A percentile compares a stretch with the other conserved stretches of the same genome.
Conservation (phyloP, 1,139 yeast genomes). For the Citeromyces hawaiiensis region DNA sequence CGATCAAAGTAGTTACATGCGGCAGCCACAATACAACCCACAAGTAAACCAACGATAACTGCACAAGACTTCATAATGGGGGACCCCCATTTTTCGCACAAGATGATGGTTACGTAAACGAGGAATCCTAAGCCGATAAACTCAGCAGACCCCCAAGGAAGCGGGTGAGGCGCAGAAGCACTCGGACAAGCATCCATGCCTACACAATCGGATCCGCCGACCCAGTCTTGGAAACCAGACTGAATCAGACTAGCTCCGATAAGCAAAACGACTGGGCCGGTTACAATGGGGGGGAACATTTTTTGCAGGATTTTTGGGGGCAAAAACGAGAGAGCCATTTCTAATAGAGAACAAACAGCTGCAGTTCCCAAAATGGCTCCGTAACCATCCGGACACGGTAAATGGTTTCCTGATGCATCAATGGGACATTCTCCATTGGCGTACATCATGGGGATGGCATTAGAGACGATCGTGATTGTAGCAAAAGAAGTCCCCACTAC, state of each 20-base stretch:
- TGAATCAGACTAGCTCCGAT: conserved; percentile 61
- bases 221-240: conserved; percentile 73
- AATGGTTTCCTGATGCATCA: conserved; percentile 43
- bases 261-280: conserved; percentile 82
- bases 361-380: conserved; percentile 79
- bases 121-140: conserved; percentile 79
- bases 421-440: conserved; percentile 52
- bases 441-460: conserved; percentile 75
- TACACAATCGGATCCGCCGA: conserved; percentile 74
- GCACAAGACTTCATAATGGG: conserved; percentile 93
- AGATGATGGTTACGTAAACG: conserved; percentile 58
- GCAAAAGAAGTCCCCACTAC: conserved; percentile 89
- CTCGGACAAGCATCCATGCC: conserved; percentile 29
- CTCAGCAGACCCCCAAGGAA: conserved; percentile 72
- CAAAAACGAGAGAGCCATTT: conserved; percentile 56
- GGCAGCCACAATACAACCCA: conserved; percentile 87
- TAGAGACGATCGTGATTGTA: conserved; percentile 66
- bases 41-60: conserved; percentile 67
- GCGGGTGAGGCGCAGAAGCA: conserved; percentile 32
- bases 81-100: conserved; percentile 82
- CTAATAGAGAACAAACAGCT: conserved; percentile 62
- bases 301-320: conserved; percentile 62
- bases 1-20: conserved; percentile 73
- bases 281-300: conserved; percentile 78
- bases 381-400: conserved; percentile 82